A percentile compares a stretch with the other conserved stretches of the same genome.
Evolutionary conservation across 257 asterid genomes (phyloP).

Genomic region (Plantago ovata): DNA sequence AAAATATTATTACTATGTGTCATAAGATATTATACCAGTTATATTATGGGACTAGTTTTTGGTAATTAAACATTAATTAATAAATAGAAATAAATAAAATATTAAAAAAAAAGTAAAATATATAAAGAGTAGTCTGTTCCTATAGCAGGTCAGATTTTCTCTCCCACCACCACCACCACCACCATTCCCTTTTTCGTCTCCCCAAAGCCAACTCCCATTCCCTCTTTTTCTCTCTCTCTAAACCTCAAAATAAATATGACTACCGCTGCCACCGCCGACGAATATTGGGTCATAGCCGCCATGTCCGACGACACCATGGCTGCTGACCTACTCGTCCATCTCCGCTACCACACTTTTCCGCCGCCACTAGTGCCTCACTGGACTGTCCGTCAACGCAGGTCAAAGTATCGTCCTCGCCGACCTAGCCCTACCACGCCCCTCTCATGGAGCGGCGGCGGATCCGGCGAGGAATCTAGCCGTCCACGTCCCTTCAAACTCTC

Average conservation of each 20-base stretch:
- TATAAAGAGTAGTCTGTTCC: no score
- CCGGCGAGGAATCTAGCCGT: constrained; percentile 46
- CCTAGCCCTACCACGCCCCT: constrained; percentile 75
- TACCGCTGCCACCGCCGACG: constrained; percentile 25
- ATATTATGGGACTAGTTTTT: no score
- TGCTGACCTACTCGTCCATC: constrained; percentile 51
- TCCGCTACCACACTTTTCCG: constrained; percentile 26
- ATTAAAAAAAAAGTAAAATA: no score
- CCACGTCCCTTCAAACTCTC: constrained; percentile 24
- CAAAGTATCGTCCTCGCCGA: constrained; percentile 37
- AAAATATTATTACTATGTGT: no score
- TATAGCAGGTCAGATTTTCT: no score
- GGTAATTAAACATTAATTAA: no score
- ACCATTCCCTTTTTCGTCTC: no score
- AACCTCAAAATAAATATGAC: constrained; percentile 28
- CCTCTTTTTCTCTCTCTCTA: constrained; percentile 22
- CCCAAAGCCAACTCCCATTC: no score
- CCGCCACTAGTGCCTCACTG: constrained; percentile 48
- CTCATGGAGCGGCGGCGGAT: constrained; percentile 68
- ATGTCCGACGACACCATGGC: constrained; percentile 53
- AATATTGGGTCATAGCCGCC: constrained; percentile 58
- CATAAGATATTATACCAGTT: no score
- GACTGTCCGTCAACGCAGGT: constrained; percentile 74
- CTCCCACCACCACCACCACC: no score
- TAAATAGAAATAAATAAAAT: no score